Evolutionary conservation across 768 basidiomycete genomes (phyloP), one percentile per base, ranked within the genome.

Genomic region (Galerina sulciceps): DNA sequence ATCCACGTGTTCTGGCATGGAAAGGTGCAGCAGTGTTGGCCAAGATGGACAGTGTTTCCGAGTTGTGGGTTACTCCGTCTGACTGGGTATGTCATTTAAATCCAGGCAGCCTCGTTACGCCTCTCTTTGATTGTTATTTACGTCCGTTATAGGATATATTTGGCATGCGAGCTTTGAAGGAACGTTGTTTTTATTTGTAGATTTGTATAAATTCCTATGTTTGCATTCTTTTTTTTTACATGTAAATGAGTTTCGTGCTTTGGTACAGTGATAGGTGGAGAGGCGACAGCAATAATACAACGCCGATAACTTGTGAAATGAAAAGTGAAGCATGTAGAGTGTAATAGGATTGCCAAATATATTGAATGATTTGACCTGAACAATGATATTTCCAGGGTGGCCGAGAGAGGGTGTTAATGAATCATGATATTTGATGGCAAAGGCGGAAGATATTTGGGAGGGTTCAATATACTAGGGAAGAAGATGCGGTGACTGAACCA

Each of bases 11-110:
- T 37, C 82, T 99, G 34, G 88, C 87, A 14, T 99, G 97, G 97
- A 98, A 98, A 72, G 97, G 97, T 10, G 94, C 90, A 6, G 85
- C 90, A 8, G 93, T 96, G 11, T 84, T 98, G 41, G 92, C 89
- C 23, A 93, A 93, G 74, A 90, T 99, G 85, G 97, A 99, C 51
- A 86, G 88, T 2, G 86, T 91, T 44, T 82, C 85, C 31, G 97
- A 99, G 63, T 75, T 98, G 55, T 99, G 96, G 96, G 79, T 99
- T 23, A 85, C 92, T 6, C 75, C 79, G 56, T 78, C 86, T 36
- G 97, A 99, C 70, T 99, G 95, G 93, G 93, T 94, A 59, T 26
- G 55, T 51, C 35, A 46, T 47, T 31, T 34, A 10, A 45, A 9
- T 37, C 20, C 35, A 14, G 17, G 10, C n/a, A 15, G 15, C 6